Conservation (phyloP, 1,284 basidiomycete genomes). For the Farysia itapuensis region DNA sequence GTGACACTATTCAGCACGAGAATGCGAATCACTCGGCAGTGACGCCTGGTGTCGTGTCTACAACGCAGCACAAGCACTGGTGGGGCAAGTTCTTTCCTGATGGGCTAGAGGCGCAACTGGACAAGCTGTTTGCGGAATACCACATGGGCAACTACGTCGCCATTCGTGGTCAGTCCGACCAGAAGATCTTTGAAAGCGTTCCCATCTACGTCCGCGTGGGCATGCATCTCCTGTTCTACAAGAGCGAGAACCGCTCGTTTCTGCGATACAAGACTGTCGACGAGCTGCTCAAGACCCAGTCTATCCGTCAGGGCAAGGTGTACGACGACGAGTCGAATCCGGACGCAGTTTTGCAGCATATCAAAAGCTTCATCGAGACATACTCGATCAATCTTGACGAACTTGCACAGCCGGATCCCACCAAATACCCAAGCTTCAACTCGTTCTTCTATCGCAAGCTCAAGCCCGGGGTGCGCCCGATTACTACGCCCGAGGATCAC, state of each 20-base stretch:
- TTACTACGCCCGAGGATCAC: conserved; percentile 74
- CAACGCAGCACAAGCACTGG: conserved; percentile 19
- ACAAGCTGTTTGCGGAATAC: conserved; percentile 37
- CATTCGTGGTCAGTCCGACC: conserved; percentile 31
- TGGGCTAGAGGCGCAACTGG: conserved; percentile 20
- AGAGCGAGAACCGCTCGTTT: conserved; percentile 88
- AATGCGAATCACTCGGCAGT: conserved; percentile 22
- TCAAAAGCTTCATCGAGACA: conserved; percentile 84
- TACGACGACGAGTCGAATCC: conserved; percentile 84
- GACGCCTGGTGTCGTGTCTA: conserved; percentile 22
- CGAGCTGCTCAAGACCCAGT: conserved; percentile 64
- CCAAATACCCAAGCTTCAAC: conserved; percentile 78
- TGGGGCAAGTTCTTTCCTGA: conserved; percentile 37
- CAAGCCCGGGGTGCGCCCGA: conserved; percentile 76
- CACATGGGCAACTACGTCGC: conserved; percentile 53
- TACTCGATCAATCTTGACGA: conserved; percentile 81
- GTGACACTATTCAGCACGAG: conserved; percentile 5
- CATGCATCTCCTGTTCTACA: conserved; percentile 89
- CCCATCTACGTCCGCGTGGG: conserved; percentile 90
- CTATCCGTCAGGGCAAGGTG: conserved; percentile 39
- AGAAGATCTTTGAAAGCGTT: conserved; percentile 64
- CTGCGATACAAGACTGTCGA: conserved; percentile 89
- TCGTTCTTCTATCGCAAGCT: conserved; percentile 92
- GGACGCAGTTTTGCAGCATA: conserved; percentile 79
- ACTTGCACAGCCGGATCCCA: conserved; percentile 68